These are phyloP conservation scores for Coemansia sp. DNA, from an alignment of 192 early-diverging fungal species.

Conservation along the genomic window DNA sequence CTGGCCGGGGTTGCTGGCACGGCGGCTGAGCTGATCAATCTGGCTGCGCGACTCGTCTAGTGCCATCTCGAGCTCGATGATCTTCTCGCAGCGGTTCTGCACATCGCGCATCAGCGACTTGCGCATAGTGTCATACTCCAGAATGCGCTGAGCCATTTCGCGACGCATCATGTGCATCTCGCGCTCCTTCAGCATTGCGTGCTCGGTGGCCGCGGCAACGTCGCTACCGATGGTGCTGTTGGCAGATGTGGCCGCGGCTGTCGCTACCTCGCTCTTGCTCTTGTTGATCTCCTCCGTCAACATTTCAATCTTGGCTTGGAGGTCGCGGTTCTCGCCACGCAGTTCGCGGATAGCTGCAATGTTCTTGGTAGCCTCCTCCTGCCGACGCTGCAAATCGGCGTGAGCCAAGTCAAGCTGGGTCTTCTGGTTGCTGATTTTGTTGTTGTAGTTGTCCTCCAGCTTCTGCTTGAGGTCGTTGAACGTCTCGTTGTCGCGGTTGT, in stretches of 20 bases:
- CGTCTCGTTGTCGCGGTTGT: conserved; percentile 61
- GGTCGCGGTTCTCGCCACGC: conserved; percentile 51
- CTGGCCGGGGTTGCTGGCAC: conserved; percentile 81
- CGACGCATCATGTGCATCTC: conserved; percentile 58
- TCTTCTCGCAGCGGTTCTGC: conserved; percentile 96
- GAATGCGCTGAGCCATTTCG: conserved; percentile 68
- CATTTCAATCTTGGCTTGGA: conserved; percentile 33
- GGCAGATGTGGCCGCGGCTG: background rate
- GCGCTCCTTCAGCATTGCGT: conserved; percentile 58
- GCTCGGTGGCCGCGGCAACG: conserved; percentile 46
- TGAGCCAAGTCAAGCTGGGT: conserved; percentile 61
- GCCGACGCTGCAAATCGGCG: conserved; percentile 56
- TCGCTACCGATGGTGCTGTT: conserved; percentile 24
- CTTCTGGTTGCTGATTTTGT: conserved; percentile 77
- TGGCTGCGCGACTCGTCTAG: conserved; percentile 96
- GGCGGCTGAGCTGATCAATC: conserved; percentile 83
- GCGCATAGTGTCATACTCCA: conserved; percentile 98
- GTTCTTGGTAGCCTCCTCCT: conserved; percentile 66
- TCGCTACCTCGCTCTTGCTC: conserved; percentile 19
- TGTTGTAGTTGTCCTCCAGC: conserved; percentile 82
- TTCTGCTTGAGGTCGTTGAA: conserved; percentile 81
- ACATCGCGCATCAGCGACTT: conserved; percentile 98
- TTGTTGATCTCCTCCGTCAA: conserved; percentile 39
- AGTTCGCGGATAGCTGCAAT: conserved; percentile 55
- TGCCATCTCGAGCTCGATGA: conserved; percentile 96